Percentiles rank a stretch among this genome's conserved stretches.
phyloP scores from a whole-genome alignment of 176 grass and related monocot genomes.

The Leersia perrieri region DNA sequence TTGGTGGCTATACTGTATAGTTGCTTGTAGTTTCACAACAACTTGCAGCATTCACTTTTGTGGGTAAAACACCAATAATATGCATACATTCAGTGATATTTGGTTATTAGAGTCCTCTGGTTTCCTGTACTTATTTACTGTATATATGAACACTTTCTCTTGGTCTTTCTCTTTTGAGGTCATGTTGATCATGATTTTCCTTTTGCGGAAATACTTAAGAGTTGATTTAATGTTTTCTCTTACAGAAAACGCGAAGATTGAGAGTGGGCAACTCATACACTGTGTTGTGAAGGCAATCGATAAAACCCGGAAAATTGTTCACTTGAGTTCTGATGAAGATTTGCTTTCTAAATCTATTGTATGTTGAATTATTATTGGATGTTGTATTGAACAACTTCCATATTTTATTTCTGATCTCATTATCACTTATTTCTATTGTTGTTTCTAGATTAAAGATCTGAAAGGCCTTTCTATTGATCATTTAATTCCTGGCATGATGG shows the following conservation, averaged over 20 bases:
- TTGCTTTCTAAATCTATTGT: constrained; percentile 79
- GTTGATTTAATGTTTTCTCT: constrained; percentile 21
- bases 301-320: constrained; percentile 72
- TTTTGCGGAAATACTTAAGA: constrained; percentile 20
- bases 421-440: constrained; percentile 25
- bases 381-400: background rate
- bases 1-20: constrained; percentile 1
- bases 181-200: constrained; percentile 26
- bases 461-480: constrained; percentile 94
- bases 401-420: constrained; percentile 15
- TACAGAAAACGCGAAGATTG: constrained; percentile 56
- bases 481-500: constrained; percentile 95
- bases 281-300: constrained; percentile 76
- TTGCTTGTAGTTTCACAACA: background rate
- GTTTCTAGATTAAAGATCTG: constrained; percentile 74
- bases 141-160: background rate
- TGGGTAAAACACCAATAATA: background rate
- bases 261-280: constrained; percentile 56
- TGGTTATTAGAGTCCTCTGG: background rate
- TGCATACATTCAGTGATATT: background rate
- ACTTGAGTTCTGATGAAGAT: constrained; percentile 69
- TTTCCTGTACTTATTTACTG: background rate
- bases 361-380: constrained; percentile 29
- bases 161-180: background rate
- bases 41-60: background rate